Conservation (phyloP, 2,329 filamentous ascomycete genomes). For the Cladosporium sphaerospermum region DNA sequence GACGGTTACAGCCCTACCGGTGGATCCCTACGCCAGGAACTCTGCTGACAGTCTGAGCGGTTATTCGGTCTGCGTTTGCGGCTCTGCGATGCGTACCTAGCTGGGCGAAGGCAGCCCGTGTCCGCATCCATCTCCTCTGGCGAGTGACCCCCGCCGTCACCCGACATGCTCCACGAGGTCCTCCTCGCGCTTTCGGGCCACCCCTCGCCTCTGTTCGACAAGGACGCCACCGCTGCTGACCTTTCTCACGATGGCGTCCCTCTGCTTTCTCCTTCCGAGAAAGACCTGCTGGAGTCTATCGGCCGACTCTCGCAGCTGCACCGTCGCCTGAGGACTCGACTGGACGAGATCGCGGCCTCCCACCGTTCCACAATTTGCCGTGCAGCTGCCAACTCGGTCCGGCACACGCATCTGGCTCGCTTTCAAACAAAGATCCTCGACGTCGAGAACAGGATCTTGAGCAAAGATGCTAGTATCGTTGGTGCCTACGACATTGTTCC, state of each 20-base stretch:
- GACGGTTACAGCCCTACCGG: too few relatives aligned
- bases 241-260: slow-evolving; percentile 39
- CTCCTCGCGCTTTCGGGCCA: slow-evolving; percentile 93
- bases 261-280: slow-evolving; percentile 66
- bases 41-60: too few relatives aligned
- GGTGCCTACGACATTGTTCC: slow-evolving; percentile 93
- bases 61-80: too few relatives aligned
- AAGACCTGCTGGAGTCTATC: slow-evolving; percentile 70
- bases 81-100: too few relatives aligned
- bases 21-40: too few relatives aligned
- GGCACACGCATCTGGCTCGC: slow-evolving; percentile 64
- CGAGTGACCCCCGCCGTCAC: too few relatives aligned
- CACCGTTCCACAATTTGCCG: slow-evolving; percentile 81
- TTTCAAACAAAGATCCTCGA: slow-evolving; percentile 82
- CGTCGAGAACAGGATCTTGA: slow-evolving; percentile 73
- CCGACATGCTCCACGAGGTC: slow-evolving; percentile 90
- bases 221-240: slow-evolving; percentile 36
- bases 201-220: slow-evolving; percentile 76
- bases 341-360: slow-evolving; percentile 58
- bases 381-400: slow-evolving; percentile 74
- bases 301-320: slow-evolving; percentile 75
- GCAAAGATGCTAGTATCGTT: slow-evolving; percentile 69
- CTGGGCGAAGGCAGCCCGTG: too few relatives aligned
- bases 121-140: too few relatives aligned
- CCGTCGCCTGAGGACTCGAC: slow-evolving; percentile 61